Evolutionary conservation across 805 yeast genomes (phyloP).

Genomic region (Maudiozyma barnettii): DNA sequence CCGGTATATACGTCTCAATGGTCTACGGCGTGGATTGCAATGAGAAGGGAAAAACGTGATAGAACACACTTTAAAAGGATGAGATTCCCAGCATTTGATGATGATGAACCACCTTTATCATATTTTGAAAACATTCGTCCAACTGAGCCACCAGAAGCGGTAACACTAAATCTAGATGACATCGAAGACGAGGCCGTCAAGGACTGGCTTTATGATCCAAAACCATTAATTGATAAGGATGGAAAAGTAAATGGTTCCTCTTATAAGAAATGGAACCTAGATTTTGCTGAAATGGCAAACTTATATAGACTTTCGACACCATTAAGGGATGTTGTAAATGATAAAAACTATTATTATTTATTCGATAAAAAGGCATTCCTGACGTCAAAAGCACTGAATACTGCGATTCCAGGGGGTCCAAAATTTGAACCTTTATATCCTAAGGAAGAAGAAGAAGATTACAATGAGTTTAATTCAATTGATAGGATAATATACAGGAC

Average conservation of each 20-base stretch:
- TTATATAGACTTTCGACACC: constrained; percentile 66
- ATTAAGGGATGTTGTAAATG: constrained; percentile 46
- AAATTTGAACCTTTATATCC: constrained; percentile 80
- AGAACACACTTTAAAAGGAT: constrained; percentile 82
- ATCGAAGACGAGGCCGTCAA: constrained; percentile 49
- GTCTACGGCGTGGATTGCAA: constrained; percentile 86
- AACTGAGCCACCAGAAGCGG: constrained; percentile 61
- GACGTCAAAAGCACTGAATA: constrained; percentile 84
- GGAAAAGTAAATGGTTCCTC: constrained; percentile 64
- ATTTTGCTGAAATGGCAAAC: constrained; percentile 51
- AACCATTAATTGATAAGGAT: constrained; percentile 55
- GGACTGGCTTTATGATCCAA: constrained; percentile 76
- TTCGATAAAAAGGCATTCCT: constrained; percentile 74
- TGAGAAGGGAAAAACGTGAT: constrained; percentile 92
- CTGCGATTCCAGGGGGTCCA: constrained; percentile 92
- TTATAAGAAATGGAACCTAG: constrained; percentile 62
- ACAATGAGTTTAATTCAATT: constrained; percentile 80
- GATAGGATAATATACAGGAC: constrained; percentile 77
- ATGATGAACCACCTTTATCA: constrained; percentile 86
- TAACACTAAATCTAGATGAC: constrained; percentile 55
- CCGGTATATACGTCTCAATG: constrained; percentile 91
- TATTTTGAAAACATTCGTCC: constrained; percentile 75
- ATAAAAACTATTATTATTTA: constrained; percentile 54
- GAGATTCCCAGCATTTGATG: constrained; percentile 94
- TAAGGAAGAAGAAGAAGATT: constrained; percentile 64